Evolutionary conservation across 441 rosid genomes (phyloP).

Genomic region (Aquilaria agallochum): DNA sequence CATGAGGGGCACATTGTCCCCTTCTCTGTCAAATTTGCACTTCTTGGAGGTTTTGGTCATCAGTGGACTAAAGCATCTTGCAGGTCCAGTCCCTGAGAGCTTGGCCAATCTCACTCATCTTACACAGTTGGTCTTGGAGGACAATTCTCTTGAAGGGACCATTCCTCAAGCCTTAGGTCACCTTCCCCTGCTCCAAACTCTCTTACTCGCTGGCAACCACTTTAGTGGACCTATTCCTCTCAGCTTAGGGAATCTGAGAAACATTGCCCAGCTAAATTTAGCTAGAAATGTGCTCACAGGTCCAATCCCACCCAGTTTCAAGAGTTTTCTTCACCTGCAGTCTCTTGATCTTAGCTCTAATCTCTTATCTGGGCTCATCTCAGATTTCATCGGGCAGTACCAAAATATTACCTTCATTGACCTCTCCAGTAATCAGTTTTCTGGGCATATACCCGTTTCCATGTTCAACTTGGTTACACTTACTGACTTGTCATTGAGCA

Average conservation of each 20-base stretch:
- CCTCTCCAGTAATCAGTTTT: constrained; percentile 63
- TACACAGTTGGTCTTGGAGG: constrained; percentile 60
- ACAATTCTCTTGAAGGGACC: constrained; percentile 65
- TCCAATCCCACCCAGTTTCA: constrained; percentile 58
- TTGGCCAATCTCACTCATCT: constrained; percentile 48
- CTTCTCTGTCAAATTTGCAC: constrained; percentile 54
- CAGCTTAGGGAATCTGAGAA: constrained; percentile 50
- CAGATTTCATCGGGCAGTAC: constrained; percentile 50
- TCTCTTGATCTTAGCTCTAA: constrained; percentile 83
- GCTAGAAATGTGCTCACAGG: constrained; percentile 66
- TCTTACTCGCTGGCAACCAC: constrained; percentile 67
- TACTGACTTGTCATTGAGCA: constrained; percentile 59
- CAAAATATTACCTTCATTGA: constrained; percentile 49
- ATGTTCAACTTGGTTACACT: constrained; percentile 51
- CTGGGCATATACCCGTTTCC: constrained; percentile 67
- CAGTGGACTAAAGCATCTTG: constrained; percentile 71
- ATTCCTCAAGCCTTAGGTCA: constrained; percentile 61
- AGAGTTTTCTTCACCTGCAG: constrained; percentile 44
- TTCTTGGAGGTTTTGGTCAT: constrained; percentile 60
- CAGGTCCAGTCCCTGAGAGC: constrained; percentile 71
- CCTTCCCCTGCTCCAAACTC: constrained; percentile 41
- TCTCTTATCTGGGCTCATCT: constrained; percentile 59
- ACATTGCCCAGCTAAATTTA: constrained; percentile 37
- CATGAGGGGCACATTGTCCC: constrained; percentile 82
- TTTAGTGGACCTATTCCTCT: constrained; percentile 69